Conservation (phyloP, 1,139 yeast genomes). For the Kodamaea derodonti region DNA sequence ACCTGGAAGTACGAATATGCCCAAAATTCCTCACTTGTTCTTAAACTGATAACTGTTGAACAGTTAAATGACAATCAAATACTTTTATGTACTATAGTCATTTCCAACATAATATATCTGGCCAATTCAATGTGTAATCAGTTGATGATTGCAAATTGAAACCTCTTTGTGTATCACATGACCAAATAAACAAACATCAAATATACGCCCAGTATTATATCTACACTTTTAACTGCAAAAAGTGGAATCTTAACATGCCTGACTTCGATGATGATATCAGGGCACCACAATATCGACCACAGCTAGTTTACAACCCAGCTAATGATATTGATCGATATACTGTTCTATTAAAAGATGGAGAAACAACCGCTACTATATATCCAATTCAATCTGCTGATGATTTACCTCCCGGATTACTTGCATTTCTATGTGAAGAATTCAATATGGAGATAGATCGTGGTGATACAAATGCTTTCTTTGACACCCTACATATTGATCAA, state of each 20-base stretch:
- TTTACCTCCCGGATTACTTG: conserved; percentile 73
- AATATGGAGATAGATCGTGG: conserved; percentile 91
- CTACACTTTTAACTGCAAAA: conserved; percentile 9
- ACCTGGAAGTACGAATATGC: no score
- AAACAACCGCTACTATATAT: conserved; percentile 87
- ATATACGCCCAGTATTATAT: conserved; percentile 12
- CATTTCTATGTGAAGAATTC: conserved; percentile 84
- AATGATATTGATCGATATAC: conserved; percentile 46
- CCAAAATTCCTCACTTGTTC: no score
- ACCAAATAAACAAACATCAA: conserved; percentile 5
- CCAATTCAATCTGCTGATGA: conserved; percentile 66
- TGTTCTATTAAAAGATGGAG: conserved; percentile 79
- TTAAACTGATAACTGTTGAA: no score
- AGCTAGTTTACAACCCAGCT: conserved; percentile 32
- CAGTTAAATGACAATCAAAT: no score
- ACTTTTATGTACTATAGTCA: no score
- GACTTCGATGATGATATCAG: conserved; percentile 36
- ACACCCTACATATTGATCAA: conserved; percentile 65
- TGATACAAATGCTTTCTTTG: conserved; percentile 81
- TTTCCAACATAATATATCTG: no score
- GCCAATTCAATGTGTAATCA: no score
- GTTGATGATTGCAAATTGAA: no score
- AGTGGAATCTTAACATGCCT: conserved; percentile 20
- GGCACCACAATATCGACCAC: conserved; percentile 35
- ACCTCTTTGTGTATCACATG: no score